Evolutionary conservation across 1,284 basidiomycete genomes (phyloP), one percentile per base, ranked within the genome.

Genomic region (Cryptococcus sp.): DNA sequence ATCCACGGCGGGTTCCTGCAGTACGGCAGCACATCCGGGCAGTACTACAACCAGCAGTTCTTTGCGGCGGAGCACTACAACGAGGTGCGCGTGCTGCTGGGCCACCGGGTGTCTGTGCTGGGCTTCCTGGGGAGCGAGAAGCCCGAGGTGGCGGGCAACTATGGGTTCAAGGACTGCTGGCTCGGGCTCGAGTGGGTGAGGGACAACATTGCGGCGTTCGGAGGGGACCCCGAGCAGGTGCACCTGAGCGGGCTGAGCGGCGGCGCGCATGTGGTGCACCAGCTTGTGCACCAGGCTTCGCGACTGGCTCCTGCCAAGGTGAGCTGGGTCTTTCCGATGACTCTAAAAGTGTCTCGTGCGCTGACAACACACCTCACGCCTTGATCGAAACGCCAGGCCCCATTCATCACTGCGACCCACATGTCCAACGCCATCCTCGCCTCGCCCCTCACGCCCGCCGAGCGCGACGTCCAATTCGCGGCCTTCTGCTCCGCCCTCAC

Each of bases 1-100:
- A 84, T 88, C 39, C 87, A 89, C 59, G 87, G 87, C 53, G 88
- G 87, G 13, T 89, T 87, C 68, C 80, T 89, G n/a, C 87, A 89
- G 69, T 89, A 87, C 61, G 87, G 87, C 2, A 39, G 86, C 83
- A 12, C 88, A 83, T 67, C 78, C 73, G 24, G 71, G 84, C 16
- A 77, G 66, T 45, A 75, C 74, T 52, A 72, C 61, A 71, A 70
- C 56, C 87, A 88, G 69, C 83, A 85, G 4, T 87, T 88, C 67
- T 86, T 83, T 67, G 78, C 86, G 28, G 78, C 85, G 1, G 82
- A 83, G 43, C 82, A 83, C 57, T 80, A 83, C 24, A 80, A 80
- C 11, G 86, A 88, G 70, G 81, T 89, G 6, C 85, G 84, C 79
- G 84, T 89, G 8, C 56, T 71, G 13, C 58, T 70, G 11, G 69